Evolutionary conservation across 305 asterid genomes (phyloP).

Genomic region (Euphrasia arctica): DNA sequence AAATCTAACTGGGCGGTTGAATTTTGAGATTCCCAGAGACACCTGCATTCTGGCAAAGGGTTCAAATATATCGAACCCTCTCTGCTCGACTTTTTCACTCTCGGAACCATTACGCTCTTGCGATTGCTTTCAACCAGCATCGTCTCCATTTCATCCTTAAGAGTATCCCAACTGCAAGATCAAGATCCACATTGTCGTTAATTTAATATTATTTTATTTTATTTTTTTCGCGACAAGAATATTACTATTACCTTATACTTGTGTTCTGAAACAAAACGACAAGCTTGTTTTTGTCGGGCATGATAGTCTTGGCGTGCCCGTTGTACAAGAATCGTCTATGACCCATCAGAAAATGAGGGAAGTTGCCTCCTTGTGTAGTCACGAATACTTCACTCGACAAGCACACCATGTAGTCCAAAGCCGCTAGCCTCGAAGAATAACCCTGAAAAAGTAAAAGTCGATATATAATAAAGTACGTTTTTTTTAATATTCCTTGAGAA

Average conservation of each 20-base stretch:
- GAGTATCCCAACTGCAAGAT: too few species aligned
- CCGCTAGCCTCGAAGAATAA: conserved; percentile 82
- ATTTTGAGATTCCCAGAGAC: conserved; percentile 62
- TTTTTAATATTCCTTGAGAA: too few species aligned
- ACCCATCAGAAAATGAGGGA: conserved; percentile 32
- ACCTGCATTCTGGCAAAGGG: conserved; percentile 81
- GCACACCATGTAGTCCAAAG: conserved; percentile 82
- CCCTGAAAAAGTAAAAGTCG: conserved; percentile 33
- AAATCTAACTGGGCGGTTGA: conserved; percentile 32
- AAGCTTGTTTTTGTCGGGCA: conserved; percentile 77
- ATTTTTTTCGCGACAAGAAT: too few species aligned
- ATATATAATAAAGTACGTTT: too few species aligned
- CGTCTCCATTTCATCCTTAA: conserved; percentile 65
- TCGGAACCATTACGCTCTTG: conserved; percentile 60
- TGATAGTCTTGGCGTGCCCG: conserved; percentile 85
- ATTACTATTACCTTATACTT: conserved; percentile 47
- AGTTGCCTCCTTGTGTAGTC: conserved; percentile 93
- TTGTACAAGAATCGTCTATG: conserved; percentile 74
- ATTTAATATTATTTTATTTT: too few species aligned
- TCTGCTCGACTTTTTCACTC: conserved; percentile 63
- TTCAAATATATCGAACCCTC: conserved; percentile 64
- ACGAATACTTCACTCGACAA: conserved; percentile 84
- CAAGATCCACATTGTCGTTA: too few species aligned
- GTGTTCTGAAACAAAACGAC: conserved; percentile 60
- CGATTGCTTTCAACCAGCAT: conserved; percentile 78